Evolutionary conservation across 164 flowering plant genomes (phyloP), one percentile per base, ranked within the genome.

Genomic region (Vitis labrusca): DNA sequence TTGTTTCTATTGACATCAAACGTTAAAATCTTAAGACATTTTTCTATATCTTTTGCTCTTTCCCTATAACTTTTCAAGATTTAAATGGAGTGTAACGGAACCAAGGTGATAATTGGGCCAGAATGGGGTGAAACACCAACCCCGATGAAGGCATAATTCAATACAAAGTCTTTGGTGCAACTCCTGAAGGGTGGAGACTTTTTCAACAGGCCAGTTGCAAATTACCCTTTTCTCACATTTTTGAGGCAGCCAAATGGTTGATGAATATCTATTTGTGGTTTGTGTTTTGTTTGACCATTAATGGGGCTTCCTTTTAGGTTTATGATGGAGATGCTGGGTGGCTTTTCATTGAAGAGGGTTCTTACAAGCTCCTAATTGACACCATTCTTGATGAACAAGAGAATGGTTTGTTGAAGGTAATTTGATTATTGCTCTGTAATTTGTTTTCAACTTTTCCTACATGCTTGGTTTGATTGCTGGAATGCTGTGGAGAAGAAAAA

Each of bases 281-380:
- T 56, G 23, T 10, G 37, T 29, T 70, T 15, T 52, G 5, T 56
- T 56, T 67, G 60, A 32, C 37, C 2, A 44, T n/a, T 32, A 47
- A 47, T 19, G 37, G 61, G 50, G 62, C 16, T 47, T 32, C 29
- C 16, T 30, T 62, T 54, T 48, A 84, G 86, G 77, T 74, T 29
- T 84, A 84, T 54, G 87, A 54, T 8, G 82, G 82, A 30, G 80
- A 81, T 19, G 72, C 70, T 0, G 88, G 86, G 9, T 87, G 89
- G 89, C n/a, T 29, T 13, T 87, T 87, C 71, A 81, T 87, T 37
- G 91, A 87, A 70, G 89, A 82, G n/a, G 74, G 12, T 53, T 74
- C 84, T 0, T 87, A 87, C 52, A 79, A 55, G 73, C 61, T 83
- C 50, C 74, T 85, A 0, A 75, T 87, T 52, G 87, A 87, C 3